phyloP scores from a whole-genome alignment of 441 rosid genomes.

The Erysimum cheiri region DNA sequence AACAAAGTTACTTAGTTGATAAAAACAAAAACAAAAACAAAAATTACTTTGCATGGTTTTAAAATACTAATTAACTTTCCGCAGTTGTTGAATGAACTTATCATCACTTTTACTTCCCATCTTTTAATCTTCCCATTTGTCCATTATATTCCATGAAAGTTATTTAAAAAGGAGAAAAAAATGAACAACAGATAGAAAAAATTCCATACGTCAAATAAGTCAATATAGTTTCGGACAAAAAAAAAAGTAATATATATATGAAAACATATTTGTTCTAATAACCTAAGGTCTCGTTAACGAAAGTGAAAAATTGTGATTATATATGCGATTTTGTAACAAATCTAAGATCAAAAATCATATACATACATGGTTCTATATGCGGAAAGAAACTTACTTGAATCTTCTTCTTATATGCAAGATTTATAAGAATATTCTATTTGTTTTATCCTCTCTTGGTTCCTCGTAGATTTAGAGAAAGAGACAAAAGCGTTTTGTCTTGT shows the following conservation, averaged over 20 bases:
- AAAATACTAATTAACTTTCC: conserved; percentile 33
- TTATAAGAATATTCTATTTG: conserved; percentile 7
- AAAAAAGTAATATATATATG: background rate
- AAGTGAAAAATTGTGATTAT: background rate
- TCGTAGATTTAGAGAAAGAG: conserved; percentile 32
- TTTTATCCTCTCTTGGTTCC: conserved; percentile 8
- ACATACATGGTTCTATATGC: conserved; percentile 9
- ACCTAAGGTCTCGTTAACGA: background rate
- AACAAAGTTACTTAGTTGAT: background rate
- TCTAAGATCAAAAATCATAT: background rate
- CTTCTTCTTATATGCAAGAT: conserved; percentile 33
- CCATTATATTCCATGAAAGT: background rate
- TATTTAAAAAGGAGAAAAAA: conserved; percentile 9
- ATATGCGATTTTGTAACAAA: conserved; percentile 6
- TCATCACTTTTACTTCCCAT: conserved; percentile 13
- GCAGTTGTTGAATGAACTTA: conserved; percentile 12
- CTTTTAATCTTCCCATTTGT: background rate
- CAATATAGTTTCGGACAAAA: conserved; percentile 4
- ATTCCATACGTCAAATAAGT: background rate
- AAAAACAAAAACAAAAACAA: background rate
- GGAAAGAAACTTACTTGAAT: conserved; percentile 40
- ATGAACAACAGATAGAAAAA: background rate
- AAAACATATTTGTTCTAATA: background rate
- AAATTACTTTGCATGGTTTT: conserved; percentile 33
- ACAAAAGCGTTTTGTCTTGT: conserved; percentile 43